A percentile compares a stretch with the other conserved stretches of the same genome.
These are phyloP conservation scores for Puya raimondii DNA, from an alignment of 176 grass and related monocot species.

Conservation along the genomic window DNA sequence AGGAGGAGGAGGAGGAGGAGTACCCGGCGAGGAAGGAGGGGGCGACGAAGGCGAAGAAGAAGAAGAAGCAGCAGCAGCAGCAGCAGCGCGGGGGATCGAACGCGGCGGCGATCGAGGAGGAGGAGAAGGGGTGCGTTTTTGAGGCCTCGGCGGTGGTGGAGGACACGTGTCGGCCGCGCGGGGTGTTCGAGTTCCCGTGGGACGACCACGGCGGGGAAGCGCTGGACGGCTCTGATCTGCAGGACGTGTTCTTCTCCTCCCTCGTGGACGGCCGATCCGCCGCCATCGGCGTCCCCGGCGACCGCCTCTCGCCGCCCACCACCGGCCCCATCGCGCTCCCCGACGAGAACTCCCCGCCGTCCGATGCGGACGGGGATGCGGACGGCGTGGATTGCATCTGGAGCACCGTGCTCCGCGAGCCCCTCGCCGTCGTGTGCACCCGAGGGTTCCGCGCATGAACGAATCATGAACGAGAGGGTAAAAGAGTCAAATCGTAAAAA, in stretches of 20 bases:
- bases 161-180: background rate
- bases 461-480: no score
- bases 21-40: background rate
- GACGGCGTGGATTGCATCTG: conserved; percentile 12
- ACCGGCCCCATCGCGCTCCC: background rate
- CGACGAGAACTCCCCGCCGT: background rate
- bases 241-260: conserved; percentile 21
- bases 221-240: background rate
- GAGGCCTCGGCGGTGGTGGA: background rate
- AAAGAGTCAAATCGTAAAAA: no score
- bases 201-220: background rate
- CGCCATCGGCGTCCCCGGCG: conserved; percentile 14
- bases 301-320: conserved; percentile 4
- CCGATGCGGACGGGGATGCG: background rate
- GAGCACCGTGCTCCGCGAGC: conserved; percentile 10
- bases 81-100: background rate
- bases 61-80: no score
- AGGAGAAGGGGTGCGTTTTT: background rate
- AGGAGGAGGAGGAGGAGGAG: background rate
- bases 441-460: no score
- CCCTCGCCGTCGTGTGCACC: background rate
- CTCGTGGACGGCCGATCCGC: conserved; percentile 23
- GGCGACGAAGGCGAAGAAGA: background rate
- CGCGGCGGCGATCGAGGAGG: background rate
- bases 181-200: conserved; percentile 25